Base-by-base conservation (phyloP, 1,284 basidiomycete genomes). In the Ganoderma sinense region DNA sequence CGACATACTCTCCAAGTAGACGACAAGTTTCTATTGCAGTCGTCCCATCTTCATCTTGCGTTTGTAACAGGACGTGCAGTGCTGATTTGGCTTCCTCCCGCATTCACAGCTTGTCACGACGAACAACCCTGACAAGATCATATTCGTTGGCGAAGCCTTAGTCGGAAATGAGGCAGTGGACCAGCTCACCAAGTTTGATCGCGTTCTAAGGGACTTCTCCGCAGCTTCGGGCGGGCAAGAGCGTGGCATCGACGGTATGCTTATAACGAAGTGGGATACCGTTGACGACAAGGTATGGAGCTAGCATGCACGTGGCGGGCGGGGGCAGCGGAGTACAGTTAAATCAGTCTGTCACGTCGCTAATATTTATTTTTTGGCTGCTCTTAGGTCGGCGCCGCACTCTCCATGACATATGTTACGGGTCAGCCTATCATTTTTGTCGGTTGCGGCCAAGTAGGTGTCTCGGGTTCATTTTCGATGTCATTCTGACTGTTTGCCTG, bases 151-250 rank as follows among this genome's bases (percentile, higher is more conserved):
- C 67, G 97, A 98, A 81, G 97, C 97, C 0, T 86, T 98, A 48
- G 97, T 98, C 13, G 97, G 97, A 20, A 98, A 98, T 79, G 97
- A 98, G 82, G 97, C 97, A 0, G 96, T 98, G 48, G 97, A 98
- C 82, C 97, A 98, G 77, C 82, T 98, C 62, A 93, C 91, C 67
- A 98, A 98, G 81, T 98, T 98, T 79, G 96, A 98, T 77, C 91
- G 96, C 41, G 91, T 96, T 0, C 81, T 98, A 69, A 90, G 92
- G 56, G 96, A 98, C 79, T 98, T 97, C 78, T 94, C 93, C 11
- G 88, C 91, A 31, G 88, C 88, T 3, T 88, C 89, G 1, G 82
- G 86, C 40, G 88, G 89, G 16, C 90, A 90, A 76, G 91, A 91
- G 65, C 89, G 96, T 55, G 97, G 97, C 1, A 97, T 98, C 71